Conservation (phyloP, 495 filamentous ascomycete genomes). For the Cercophora sp. region DNA sequence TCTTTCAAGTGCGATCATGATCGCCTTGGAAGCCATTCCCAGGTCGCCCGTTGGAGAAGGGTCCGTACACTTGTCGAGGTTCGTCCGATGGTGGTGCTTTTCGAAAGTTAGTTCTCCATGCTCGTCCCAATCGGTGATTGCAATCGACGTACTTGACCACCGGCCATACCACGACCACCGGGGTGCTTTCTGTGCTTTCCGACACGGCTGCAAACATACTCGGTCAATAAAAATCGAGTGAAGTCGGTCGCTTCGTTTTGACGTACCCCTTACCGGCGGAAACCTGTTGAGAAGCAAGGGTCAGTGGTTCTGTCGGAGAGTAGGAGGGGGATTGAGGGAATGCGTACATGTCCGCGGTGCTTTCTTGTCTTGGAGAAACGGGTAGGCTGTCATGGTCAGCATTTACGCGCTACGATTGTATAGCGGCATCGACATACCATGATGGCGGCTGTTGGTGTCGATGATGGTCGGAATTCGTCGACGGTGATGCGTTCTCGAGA, state of each 20-base stretch:
- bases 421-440: constrained; percentile 32
- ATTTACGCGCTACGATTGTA: constrained; percentile 14
- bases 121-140: constrained; percentile 5
- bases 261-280: constrained; percentile 39
- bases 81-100: constrained; percentile 36
- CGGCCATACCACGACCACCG: constrained; percentile 39
- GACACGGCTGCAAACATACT: constrained; percentile 26
- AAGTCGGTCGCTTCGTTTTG: constrained; percentile 20
- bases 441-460: constrained; percentile 31
- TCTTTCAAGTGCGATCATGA: too few relatives aligned
- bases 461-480: constrained; percentile 29
- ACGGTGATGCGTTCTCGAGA: constrained; percentile 29
- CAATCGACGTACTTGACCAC: constrained; percentile 31
- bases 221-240: constrained; percentile 23
- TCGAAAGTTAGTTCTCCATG: constrained; percentile 21
- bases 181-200: constrained; percentile 39
- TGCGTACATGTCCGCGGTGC: constrained; percentile 38
- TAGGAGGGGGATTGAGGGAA: constrained; percentile 5
- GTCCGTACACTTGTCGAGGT: constrained; percentile 35
- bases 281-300: constrained; percentile 24
- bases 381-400: constrained; percentile 32
- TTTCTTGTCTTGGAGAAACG: constrained; percentile 38
- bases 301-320: constrained; percentile 20
- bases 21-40: constrained; percentile 1
- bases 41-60: constrained; percentile 4